Evolutionary conservation across 164 flowering plant genomes (phyloP).

Genomic region (Vitis vinifera): ASM3070453v1 NC_081811.1:5189001-5189500

Average conservation of each 20-base stretch:
- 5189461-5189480: conserved; percentile 91
- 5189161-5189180: conserved; percentile 11
- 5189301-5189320: conserved; percentile 81
- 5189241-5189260: conserved; percentile 82
- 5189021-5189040: not conserved
- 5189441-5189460: conserved; percentile 88
- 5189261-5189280: conserved; percentile 75
- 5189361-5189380: too few relatives aligned
- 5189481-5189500: conserved; percentile 75
- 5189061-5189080: too few relatives aligned
- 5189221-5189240: conserved; percentile 79
- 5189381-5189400: too few relatives aligned
- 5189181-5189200: conserved; percentile 99
- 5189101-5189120: not conserved
- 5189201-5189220: conserved; percentile 56
- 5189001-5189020: not conserved
- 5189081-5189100: too few relatives aligned
- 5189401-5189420: conserved; percentile 20
- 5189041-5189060: too few relatives aligned
- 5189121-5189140: not conserved
- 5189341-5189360: not conserved
- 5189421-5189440: conserved; percentile 99
- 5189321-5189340: not conserved
- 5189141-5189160: not conserved
- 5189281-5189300: conserved; percentile 82